phyloP scores from a whole-genome alignment of 495 filamentous ascomycete species.

The Talaromyces liani region DNA sequence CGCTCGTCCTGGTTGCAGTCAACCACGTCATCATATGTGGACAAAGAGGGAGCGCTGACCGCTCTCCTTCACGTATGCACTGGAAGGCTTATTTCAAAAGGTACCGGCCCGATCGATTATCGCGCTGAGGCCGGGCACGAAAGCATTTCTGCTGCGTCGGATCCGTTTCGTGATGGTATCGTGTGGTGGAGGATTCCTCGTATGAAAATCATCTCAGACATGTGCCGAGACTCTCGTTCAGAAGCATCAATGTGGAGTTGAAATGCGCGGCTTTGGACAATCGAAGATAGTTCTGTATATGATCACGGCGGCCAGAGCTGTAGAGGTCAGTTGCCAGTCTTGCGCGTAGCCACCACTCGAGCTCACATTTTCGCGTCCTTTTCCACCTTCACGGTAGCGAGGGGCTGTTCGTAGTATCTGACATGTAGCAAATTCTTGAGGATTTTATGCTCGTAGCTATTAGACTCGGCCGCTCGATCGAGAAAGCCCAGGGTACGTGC shows the following conservation, averaged over 20 bases:
- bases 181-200: neutral
- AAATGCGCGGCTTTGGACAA: constrained; percentile 47
- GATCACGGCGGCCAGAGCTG: constrained; percentile 20
- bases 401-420: constrained; percentile 47
- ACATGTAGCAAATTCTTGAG: constrained; percentile 65
- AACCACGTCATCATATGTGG: neutral
- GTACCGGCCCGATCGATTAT: neutral
- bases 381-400: constrained; percentile 14
- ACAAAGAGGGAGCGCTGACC: neutral
- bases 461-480: constrained; percentile 52
- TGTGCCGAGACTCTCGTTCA: constrained; percentile 64
- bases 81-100: neutral
- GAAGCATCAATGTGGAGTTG: constrained; percentile 58
- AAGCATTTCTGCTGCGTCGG: neutral
- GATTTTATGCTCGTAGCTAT: constrained; percentile 73
- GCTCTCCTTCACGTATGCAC: neutral
- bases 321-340: neutral
- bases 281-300: constrained; percentile 20
- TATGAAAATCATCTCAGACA: constrained; percentile 48
- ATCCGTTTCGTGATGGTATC: neutral
- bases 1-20: neutral
- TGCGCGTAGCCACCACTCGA: neutral
- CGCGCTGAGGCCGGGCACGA: neutral
- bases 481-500: constrained; percentile 74
- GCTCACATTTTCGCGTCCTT: constrained; percentile 31